These are phyloP conservation scores for Solanum arcanum DNA, from an alignment of 257 asterid species.

Conservation along the genomic window DNA sequence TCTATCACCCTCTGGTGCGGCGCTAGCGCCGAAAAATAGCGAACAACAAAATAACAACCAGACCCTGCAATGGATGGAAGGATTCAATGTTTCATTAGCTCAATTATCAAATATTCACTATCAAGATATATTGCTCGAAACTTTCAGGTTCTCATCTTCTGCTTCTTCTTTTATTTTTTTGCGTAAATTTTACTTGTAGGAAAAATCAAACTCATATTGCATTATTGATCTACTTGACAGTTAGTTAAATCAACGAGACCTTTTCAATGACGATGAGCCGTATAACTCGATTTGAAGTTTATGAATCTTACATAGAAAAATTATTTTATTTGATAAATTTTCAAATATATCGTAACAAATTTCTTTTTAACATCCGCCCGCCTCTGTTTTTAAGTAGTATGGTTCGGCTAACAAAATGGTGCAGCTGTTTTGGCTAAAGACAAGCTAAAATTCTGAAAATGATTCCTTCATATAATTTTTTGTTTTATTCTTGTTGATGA, in stretches of 20 bases:
- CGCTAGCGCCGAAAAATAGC: constrained; percentile 16
- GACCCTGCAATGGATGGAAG: constrained; percentile 65
- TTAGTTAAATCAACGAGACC: constrained; percentile 15
- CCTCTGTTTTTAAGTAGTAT: too few species aligned
- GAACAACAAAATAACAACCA: neutral
- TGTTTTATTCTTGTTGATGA: neutral
- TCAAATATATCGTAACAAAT: too few species aligned
- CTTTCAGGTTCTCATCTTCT: constrained; percentile 40
- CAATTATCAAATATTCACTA: constrained; percentile 13
- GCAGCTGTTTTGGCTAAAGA: neutral
- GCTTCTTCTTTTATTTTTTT: neutral
- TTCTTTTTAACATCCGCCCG: too few species aligned
- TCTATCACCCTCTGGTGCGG: constrained; percentile 20
- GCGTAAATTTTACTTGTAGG: neutral
- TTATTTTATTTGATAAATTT: too few species aligned
- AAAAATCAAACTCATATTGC: neutral
- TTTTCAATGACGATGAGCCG: neutral
- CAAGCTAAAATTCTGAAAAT: neutral
- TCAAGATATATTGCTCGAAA: constrained; percentile 36
- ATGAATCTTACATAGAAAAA: neutral
- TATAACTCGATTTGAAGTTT: neutral
- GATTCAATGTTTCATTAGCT: constrained; percentile 41
- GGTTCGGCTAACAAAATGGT: neutral
- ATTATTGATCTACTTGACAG: constrained; percentile 7
- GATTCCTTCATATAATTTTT: neutral